Conservation (phyloP, 768 basidiomycete genomes). For the Gelatoporia subvermispora region DNA sequence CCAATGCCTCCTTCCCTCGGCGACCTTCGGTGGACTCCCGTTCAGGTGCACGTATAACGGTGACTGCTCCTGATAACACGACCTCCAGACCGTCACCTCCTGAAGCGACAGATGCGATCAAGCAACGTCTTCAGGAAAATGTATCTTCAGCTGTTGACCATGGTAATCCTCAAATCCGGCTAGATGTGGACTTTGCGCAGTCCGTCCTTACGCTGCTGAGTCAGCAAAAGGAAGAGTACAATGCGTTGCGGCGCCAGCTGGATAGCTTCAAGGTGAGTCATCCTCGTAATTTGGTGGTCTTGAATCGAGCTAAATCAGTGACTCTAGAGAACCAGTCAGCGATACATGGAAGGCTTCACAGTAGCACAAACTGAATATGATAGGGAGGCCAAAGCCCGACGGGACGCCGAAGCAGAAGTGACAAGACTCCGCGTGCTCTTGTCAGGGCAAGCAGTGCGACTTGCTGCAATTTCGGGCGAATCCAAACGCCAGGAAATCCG, state of each 20-base stretch:
- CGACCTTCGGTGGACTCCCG: conserved; percentile 2
- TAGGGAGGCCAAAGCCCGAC: conserved; percentile 78
- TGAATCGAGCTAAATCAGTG: not conserved
- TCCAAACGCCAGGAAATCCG: conserved; percentile 69
- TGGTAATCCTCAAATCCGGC: conserved; percentile 53
- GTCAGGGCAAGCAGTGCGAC: conserved; percentile 82
- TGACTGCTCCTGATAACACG: conserved; percentile 38
- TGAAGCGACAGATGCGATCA: conserved; percentile 42
- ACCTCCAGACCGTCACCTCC: conserved; percentile 23
- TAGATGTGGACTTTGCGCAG: conserved; percentile 74
- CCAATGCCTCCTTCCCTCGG: not conserved
- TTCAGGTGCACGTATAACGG: conserved; percentile 33
- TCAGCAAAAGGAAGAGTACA: conserved; percentile 53
- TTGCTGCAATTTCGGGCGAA: conserved; percentile 83
- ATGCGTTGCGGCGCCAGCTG: conserved; percentile 67
- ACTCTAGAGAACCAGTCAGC: conserved; percentile 79
- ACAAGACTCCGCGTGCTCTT: conserved; percentile 78
- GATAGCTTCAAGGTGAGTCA: conserved; percentile 82
- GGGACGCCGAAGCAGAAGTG: conserved; percentile 91
- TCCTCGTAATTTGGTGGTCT: too few relatives aligned
- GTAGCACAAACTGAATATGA: conserved; percentile 96
- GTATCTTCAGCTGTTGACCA: conserved; percentile 56
- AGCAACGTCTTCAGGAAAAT: conserved; percentile 54
- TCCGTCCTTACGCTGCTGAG: conserved; percentile 64
- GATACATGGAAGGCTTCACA: conserved; percentile 86